Base-by-base conservation (phyloP, 352 stramenopile genomes). In the Globisporangium nodosum region DNA sequence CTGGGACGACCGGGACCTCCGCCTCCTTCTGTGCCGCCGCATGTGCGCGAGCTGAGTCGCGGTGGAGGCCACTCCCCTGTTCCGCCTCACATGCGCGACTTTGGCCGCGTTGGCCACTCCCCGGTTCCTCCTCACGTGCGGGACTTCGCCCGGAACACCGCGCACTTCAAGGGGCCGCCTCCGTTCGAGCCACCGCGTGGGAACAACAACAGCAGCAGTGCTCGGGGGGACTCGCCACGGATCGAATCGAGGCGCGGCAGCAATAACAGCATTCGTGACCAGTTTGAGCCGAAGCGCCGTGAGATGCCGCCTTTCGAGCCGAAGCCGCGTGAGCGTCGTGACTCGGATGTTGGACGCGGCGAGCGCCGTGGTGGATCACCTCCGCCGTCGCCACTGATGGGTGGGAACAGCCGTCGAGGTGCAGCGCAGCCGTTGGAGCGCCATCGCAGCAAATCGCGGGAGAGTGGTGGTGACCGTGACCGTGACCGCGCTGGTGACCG, bases 351-450 rank as follows among this genome's bases (percentile, higher is more conserved):
- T 46, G 52, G 30, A 20, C 48, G 52, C 27, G 13, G 54, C 33
- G 59, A 60, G 15, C 52, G 48, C 37, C 52, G 47, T 31, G 54
- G 31, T 46, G 53, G 65, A 40, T 78, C 70, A 9, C 68, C 73
- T 12, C 62, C 65, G 11, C 59, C 61, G 8, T 78, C 69, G 33
- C 67, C 72, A 13, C 16, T 66, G 3, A 54, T 67, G 52, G 52
- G 63, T 54, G 24, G 31, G 47, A 56, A 39, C 21, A 65, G 61
- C 31, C 58, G 42, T 21, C 51, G 20, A 16, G 43, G 43, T 5
- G 45, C 48, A 18, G 31, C 40, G 40, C 51, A 45, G 24, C 42
- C 33, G 11, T 27, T 31, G 18, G 55, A 62, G 21, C 61, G 51
- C 31, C 48, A 15, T 7, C 60, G 46, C 47, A 52, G 58, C 43